Evolutionary conservation across 1,139 yeast genomes (phyloP).

Genomic region (Debaryomyces fabryi): DNA sequence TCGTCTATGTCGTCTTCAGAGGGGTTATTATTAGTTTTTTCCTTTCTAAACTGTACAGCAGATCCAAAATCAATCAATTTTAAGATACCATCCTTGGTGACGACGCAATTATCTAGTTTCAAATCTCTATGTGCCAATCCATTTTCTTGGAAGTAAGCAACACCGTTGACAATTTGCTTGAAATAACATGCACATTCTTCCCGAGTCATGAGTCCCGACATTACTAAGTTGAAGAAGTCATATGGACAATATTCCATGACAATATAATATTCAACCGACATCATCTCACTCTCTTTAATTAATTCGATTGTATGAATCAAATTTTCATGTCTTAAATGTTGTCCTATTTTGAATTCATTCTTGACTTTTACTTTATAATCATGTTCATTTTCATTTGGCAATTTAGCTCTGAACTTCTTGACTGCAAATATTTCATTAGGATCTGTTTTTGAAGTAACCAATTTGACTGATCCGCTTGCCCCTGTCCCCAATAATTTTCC

Average conservation of each 20-base stretch:
- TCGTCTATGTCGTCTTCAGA: constrained; percentile 27
- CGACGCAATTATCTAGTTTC: constrained; percentile 79
- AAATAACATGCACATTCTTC: constrained; percentile 69
- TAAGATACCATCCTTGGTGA: constrained; percentile 58
- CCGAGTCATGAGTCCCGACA: constrained; percentile 66
- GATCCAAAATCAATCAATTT: constrained; percentile 80
- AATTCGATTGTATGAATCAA: constrained; percentile 67
- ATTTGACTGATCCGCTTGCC: constrained; percentile 74
- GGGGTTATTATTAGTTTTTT: constrained; percentile 23
- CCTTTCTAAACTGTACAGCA: constrained; percentile 62
- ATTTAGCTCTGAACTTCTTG: constrained; percentile 63
- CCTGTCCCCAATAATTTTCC: constrained; percentile 71
- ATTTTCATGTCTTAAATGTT: constrained; percentile 61
- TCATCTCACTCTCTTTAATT: constrained; percentile 47
- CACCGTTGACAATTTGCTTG: constrained; percentile 66
- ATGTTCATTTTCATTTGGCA: constrained; percentile 51
- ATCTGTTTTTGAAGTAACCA: constrained; percentile 52
- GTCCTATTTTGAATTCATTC: constrained; percentile 67
- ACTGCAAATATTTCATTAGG: constrained; percentile 60
- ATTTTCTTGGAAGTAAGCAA: constrained; percentile 59
- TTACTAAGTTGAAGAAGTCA: constrained; percentile 76
- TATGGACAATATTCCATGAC: constrained; percentile 78
- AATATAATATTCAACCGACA: constrained; percentile 52
- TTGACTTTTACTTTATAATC: constrained; percentile 67
- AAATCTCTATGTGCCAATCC: constrained; percentile 80